phyloP scores from a whole-genome alignment of 305 asterid species.

The Fraxinus latifolia region DNA sequence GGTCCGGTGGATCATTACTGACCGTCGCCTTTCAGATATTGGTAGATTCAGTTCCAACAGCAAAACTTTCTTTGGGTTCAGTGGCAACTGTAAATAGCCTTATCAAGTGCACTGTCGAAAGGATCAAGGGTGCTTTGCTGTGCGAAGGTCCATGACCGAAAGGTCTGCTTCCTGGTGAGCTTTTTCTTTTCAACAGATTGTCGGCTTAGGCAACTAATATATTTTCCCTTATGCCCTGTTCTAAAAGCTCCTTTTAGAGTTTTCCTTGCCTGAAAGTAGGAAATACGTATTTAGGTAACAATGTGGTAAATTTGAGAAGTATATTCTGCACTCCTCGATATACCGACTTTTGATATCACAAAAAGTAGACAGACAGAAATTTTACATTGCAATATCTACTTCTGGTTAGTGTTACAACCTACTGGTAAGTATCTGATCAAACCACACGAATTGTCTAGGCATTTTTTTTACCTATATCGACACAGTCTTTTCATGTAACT shows the following conservation, averaged over 20 bases:
- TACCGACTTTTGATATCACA: not conserved
- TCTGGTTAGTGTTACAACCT: not conserved
- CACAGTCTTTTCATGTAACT: not conserved
- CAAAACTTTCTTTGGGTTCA: slow-evolving; percentile 83
- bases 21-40: slow-evolving; percentile 89
- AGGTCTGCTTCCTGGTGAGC: slow-evolving; percentile 15
- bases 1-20: slow-evolving; percentile 64
- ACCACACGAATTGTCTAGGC: not conserved
- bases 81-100: slow-evolving; percentile 93
- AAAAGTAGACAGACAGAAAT: not conserved
- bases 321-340: not conserved
- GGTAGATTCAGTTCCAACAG: slow-evolving; percentile 88
- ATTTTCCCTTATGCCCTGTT: not conserved
- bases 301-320: not conserved
- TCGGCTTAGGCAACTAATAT: not conserved
- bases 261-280: not conserved
- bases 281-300: not conserved
- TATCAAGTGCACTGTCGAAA: slow-evolving; percentile 91
- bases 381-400: not conserved
- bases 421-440: not conserved
- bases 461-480: not conserved
- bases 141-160: slow-evolving; percentile 50
- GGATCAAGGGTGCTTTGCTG: slow-evolving; percentile 74
- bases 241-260: not conserved
- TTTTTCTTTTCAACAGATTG: not conserved